These are phyloP conservation scores for Wickerhamiella australiensis DNA, from an alignment of 805 yeast genomes.

Conservation along the genomic window DNA sequence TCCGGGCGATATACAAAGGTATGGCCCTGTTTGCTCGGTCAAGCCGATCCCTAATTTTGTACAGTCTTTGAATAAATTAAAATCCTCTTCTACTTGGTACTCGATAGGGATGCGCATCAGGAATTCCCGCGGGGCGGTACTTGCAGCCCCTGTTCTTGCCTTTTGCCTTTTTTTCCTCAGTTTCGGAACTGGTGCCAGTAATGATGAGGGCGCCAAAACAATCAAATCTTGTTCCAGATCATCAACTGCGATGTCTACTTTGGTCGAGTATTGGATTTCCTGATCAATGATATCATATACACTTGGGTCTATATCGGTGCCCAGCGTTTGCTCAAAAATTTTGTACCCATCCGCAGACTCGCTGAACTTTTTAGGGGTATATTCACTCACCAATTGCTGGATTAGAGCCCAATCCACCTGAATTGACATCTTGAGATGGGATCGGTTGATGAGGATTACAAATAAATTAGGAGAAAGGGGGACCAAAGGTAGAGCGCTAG, in stretches of 20 bases:
- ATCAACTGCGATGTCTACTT: background rate
- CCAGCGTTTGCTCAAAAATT: slow-evolving; percentile 1
- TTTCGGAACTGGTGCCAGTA: background rate
- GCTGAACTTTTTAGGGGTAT: background rate
- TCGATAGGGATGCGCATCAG: slow-evolving; percentile 5
- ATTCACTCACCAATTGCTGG: background rate
- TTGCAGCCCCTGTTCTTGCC: background rate
- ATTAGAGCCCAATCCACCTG: slow-evolving; percentile 8
- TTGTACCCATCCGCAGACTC: background rate
- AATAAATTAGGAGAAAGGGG: background rate
- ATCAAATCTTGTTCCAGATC: background rate
- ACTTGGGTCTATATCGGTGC: slow-evolving; percentile 6
- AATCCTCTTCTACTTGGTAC: background rate
- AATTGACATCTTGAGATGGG: background rate
- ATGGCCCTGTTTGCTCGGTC: slow-evolving; percentile 4
- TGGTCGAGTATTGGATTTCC: background rate
- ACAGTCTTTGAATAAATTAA: background rate
- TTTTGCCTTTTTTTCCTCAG: background rate
- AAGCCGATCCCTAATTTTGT: background rate
- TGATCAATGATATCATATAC: slow-evolving; percentile 3
- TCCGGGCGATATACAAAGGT: background rate
- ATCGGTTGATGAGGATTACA: background rate
- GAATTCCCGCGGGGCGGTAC: background rate
- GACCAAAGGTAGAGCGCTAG: no score
- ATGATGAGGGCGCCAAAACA: background rate